Conservation (phyloP, 2,329 filamentous ascomycete species). For the Elsinoe ampelina region DNA sequence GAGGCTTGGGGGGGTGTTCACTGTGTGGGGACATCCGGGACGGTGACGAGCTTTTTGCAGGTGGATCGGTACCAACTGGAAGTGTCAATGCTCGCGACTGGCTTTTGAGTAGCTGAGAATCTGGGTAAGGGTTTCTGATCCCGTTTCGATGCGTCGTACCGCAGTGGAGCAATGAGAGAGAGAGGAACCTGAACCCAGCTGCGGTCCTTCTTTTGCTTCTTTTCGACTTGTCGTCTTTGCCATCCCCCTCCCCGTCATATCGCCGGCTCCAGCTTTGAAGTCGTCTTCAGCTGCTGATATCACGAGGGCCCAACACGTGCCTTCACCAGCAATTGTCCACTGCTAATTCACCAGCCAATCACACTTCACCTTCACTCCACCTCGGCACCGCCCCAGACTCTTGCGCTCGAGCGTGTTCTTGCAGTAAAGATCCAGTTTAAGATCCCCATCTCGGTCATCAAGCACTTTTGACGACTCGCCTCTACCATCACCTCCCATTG, state of each 20-base stretch:
- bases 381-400: not conserved
- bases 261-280: not conserved
- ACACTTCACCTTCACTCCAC: not conserved
- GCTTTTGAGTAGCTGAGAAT: slow-evolving; percentile 1
- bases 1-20: not conserved
- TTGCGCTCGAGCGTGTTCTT: slow-evolving; percentile 2
- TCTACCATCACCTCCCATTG: not conserved
- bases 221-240: not conserved
- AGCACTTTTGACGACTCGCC: not conserved
- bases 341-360: not conserved
- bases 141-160: slow-evolving; percentile 11
- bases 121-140: slow-evolving; percentile 10
- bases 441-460: not conserved
- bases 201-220: slow-evolving; percentile 5
- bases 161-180: slow-evolving; percentile 2
- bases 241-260: not conserved
- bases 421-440: not conserved
- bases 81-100: not conserved
- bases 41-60: slow-evolving; percentile 4
- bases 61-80: not conserved
- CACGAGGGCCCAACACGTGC: not conserved
- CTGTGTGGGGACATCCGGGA: too few species aligned
- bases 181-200: not conserved
- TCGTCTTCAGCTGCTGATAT: not conserved
- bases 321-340: not conserved